A percentile compares a stretch with the other conserved stretches of the same genome.
phyloP scores from a whole-genome alignment of 2,329 filamentous ascomycete genomes.

The Fusarium drepaniforme region DNA sequence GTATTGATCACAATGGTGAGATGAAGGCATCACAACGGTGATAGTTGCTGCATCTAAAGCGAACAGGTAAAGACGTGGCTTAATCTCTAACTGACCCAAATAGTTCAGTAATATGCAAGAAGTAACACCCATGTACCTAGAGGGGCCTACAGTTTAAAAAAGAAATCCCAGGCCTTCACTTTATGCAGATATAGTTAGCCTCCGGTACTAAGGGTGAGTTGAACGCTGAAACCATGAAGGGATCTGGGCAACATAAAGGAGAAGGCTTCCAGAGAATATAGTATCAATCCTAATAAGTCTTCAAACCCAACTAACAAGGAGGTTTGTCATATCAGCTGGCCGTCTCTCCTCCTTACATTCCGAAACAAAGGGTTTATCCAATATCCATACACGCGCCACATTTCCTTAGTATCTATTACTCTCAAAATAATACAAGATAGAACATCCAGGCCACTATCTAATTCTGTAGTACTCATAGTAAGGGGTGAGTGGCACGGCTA shows the following conservation, averaged over 20 bases:
- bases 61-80: too few relatives aligned
- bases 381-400: neutral
- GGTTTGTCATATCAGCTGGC: neutral
- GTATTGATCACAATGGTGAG: neutral
- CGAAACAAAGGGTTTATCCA: neutral
- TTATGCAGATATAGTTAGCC: neutral
- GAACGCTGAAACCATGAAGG: neutral
- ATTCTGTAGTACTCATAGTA: neutral
- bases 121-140: neutral
- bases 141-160: too few relatives aligned
- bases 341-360: neutral
- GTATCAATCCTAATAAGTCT: neutral
- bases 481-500: neutral
- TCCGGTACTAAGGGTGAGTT: neutral
- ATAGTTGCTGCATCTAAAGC: neutral
- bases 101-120: accelerated
- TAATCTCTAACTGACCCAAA: neutral
- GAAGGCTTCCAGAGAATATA: neutral
- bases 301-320: accelerated
- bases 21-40: neutral
- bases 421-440: neutral
- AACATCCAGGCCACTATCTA: neutral
- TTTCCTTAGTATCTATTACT: neutral
- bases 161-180: neutral
- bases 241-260: neutral